Base-by-base conservation (phyloP, 2,329 filamentous ascomycete species). In the Fusarium setosum region DNA sequence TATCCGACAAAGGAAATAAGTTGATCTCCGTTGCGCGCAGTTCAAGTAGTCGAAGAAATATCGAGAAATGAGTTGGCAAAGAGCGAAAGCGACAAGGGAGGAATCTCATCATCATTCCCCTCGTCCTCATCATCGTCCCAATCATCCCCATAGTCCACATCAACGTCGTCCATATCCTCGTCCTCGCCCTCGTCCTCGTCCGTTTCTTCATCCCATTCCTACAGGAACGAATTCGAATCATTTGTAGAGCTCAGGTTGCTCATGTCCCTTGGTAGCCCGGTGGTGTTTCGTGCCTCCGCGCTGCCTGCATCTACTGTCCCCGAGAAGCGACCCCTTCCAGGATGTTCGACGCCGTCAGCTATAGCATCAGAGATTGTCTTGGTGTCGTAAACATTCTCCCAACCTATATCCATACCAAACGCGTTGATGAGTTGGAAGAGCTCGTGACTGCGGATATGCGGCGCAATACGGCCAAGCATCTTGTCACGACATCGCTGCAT, bases 321-420 rank as follows among this genome's bases (percentile, higher is more conserved):
- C 13, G 73, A 77, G 67, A 83, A 82, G 18, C 80, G 80, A 3
- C 77, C 79, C 9, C 49, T 29, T n/a, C 80, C 81, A 1, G 79
- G 78, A 3, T 37, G 20, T 2, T 72, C 65, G 23, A 79, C 66
- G 10, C 79, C 79, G 51, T 83, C 81, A 8, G 51, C 52, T 18
- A 58, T 38, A 11, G 81, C 79, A 12, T 78, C 76, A 1, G 67
- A 55, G n/a, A 74, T 74, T 5, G 73, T 63, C 6, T 62, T 65
- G 2, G 63, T 41, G 6, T 74, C 72, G 49, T 82, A 83, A 6
- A 79, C 23, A 10, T 49, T 66, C 1, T 65, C 53, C 81, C 80
- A 83, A 20, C 79, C 77, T n/a, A 74, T 68, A 2, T 61, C 59
- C 67, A 83, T 75, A 15, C 73, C 74, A 40, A 78, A 80, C 4